Conservation (phyloP, 495 filamentous ascomycete genomes). For the Neurospora intermedia region DNA sequence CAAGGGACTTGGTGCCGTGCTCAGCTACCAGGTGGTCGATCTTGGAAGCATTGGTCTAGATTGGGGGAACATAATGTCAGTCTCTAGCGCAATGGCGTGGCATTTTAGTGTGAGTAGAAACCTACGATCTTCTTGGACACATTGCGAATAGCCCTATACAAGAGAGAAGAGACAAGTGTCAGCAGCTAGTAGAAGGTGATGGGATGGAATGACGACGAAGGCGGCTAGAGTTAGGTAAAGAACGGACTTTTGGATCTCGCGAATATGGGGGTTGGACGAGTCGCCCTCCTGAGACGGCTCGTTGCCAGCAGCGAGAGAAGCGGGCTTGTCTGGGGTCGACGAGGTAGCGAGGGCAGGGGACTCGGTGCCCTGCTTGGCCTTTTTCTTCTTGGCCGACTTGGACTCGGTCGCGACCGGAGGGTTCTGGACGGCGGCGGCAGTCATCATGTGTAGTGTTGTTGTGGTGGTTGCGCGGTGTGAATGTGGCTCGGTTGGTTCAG, state of each 20-base stretch:
- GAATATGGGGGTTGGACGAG: conserved; percentile 64
- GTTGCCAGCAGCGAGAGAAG: conserved; percentile 26
- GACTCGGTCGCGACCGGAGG: conserved; percentile 36
- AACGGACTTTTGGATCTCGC: conserved; percentile 76
- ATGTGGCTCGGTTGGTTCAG: background rate
- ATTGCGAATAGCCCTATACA: conserved; percentile 66
- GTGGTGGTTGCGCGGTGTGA: background rate
- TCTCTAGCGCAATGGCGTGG: background rate
- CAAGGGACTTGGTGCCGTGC: conserved; percentile 63
- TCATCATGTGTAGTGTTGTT: conserved; percentile 24
- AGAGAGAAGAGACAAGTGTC: conserved; percentile 15
- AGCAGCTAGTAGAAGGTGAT: background rate
- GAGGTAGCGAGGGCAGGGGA: conserved; percentile 34
- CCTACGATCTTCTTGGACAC: conserved; percentile 80
- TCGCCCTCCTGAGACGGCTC: conserved; percentile 41
- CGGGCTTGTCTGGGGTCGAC: conserved; percentile 29
- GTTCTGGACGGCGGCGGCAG: conserved; percentile 41
- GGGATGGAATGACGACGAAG: background rate
- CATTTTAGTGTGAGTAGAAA: conserved; percentile 4
- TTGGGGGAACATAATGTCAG: conserved; percentile 10
- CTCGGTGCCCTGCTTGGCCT: conserved; percentile 49
- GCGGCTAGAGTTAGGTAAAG: background rate
- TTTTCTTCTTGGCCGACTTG: conserved; percentile 66
- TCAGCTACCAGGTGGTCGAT: conserved; percentile 69
- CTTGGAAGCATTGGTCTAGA: conserved; percentile 64